Percentiles rank a stretch among this genome's conserved stretches.
phyloP scores from a whole-genome alignment of 2,329 filamentous ascomycete species.

The Aspergillus amoenus region DNA sequence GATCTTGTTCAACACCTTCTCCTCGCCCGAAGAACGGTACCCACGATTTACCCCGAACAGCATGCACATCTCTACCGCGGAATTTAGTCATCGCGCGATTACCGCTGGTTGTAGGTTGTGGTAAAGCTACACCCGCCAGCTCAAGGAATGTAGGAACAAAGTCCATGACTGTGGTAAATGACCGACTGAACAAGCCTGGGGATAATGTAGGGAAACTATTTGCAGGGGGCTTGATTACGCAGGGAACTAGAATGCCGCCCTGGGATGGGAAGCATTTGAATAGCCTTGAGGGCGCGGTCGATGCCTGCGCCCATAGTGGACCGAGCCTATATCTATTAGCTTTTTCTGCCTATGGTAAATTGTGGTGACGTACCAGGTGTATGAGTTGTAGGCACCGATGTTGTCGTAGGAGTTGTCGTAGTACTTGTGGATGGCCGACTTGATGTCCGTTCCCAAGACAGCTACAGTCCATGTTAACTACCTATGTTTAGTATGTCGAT shows the following conservation, averaged over 20 bases:
- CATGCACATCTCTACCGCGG: not conserved
- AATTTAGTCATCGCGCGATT: not conserved
- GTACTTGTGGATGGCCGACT: not conserved
- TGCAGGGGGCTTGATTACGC: not conserved
- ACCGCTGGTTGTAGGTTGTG: not conserved
- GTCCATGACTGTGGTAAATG: constrained; percentile 1
- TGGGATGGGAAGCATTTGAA: not conserved
- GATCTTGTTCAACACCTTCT: not conserved
- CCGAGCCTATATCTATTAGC: not conserved
- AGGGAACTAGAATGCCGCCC: not conserved
- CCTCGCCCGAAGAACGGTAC: not conserved
- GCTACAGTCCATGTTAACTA: not conserved
- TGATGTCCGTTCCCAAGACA: not conserved
- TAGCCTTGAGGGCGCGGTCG: not conserved
- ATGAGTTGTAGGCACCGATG: not conserved
- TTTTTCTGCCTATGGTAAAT: too few relatives aligned
- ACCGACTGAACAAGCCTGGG: not conserved
- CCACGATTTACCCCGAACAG: not conserved
- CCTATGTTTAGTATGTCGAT: too few relatives aligned
- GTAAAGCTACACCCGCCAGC: not conserved
- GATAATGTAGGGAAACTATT: not conserved
- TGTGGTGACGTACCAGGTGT: not conserved
- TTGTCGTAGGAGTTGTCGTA: constrained; percentile 1
- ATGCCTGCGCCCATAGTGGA: not conserved
- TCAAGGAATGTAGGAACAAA: not conserved